Percentiles rank a stretch among this genome's conserved stretches.
Conservation (phyloP, 306 rosid species). For the Lathyrus sativus region DNA sequence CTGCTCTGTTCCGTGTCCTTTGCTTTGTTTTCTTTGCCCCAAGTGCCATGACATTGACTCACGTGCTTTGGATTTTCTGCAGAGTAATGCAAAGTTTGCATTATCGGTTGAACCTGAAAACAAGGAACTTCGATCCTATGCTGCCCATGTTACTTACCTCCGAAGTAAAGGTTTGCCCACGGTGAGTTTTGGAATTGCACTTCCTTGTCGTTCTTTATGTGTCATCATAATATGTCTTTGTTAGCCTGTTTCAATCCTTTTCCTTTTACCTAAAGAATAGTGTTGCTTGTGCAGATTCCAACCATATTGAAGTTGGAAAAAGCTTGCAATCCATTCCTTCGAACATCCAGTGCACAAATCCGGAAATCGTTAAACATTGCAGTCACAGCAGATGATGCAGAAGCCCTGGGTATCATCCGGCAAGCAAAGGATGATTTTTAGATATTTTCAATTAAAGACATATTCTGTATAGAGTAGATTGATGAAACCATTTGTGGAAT, state of each 20-base stretch:
- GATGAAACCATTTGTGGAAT: slow-evolving; percentile 18
- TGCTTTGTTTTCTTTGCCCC: too few species aligned
- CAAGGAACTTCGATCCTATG: slow-evolving; percentile 80
- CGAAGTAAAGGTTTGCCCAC: slow-evolving; percentile 85
- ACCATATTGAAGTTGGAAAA: slow-evolving; percentile 69
- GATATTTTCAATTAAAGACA: slow-evolving; percentile 20
- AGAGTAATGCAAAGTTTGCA: slow-evolving; percentile 90
- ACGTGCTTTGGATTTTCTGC: slow-evolving; percentile 36
- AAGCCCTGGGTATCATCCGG: slow-evolving; percentile 72
- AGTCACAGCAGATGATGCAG: slow-evolving; percentile 64
- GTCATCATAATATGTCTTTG: slow-evolving; percentile 5
- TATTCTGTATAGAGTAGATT: slow-evolving; percentile 42
- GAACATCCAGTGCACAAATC: slow-evolving; percentile 63
- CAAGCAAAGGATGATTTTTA: slow-evolving; percentile 75
- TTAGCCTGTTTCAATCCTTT: slow-evolving; percentile 7
- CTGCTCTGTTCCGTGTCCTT: slow-evolving; percentile 16
- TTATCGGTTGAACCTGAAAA: slow-evolving; percentile 81
- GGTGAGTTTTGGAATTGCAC: slow-evolving; percentile 46
- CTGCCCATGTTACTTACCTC: slow-evolving; percentile 63
- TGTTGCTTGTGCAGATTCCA: slow-evolving; percentile 59
- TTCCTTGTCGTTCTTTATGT: slow-evolving; percentile 9
- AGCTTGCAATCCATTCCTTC: slow-evolving; percentile 87
- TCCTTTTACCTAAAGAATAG: not conserved
- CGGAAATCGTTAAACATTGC: slow-evolving; percentile 59
- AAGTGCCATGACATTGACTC: slow-evolving; percentile 34